phyloP scores from a whole-genome alignment of 768 basidiomycete species.

The Pleurotus ostreatus region DNA sequence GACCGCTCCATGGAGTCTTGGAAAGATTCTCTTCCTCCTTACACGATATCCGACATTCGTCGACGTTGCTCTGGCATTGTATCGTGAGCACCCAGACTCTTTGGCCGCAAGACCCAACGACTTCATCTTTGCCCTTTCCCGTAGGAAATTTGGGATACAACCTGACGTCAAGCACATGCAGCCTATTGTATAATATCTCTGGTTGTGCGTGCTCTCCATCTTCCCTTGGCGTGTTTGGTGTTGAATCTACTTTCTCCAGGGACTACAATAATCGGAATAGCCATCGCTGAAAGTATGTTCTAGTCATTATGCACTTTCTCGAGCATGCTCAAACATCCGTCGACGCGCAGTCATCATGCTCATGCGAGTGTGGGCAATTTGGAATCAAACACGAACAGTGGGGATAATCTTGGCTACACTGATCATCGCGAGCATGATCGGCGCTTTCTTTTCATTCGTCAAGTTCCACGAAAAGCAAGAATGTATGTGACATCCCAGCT shows the following conservation, averaged over 20 bases:
- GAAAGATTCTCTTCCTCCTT: conserved; percentile 8
- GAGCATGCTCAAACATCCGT: neutral
- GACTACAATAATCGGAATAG: neutral
- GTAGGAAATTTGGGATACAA: neutral
- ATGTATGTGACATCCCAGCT: neutral
- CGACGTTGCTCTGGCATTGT: neutral
- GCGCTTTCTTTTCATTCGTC: neutral
- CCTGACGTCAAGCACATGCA: neutral
- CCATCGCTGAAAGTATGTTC: neutral
- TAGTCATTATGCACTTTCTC: neutral
- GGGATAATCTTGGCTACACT: neutral
- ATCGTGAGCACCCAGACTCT: neutral
- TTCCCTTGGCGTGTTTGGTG: neutral
- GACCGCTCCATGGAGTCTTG: conserved; percentile 5
- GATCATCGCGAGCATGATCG: neutral
- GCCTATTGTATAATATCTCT: neutral
- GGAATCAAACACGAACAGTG: neutral
- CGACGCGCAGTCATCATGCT: neutral
- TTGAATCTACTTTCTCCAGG: neutral
- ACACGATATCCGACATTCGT: conserved; percentile 4
- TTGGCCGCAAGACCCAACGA: neutral
- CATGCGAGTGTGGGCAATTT: neutral
- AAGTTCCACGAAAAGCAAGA: neutral
- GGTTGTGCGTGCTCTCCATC: neutral
- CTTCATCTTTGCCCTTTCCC: neutral